A percentile compares a stretch with the other conserved stretches of the same genome.
phyloP scores from a whole-genome alignment of 164 flowering plant species.

The Magnolia kwangsiensis region DNA sequence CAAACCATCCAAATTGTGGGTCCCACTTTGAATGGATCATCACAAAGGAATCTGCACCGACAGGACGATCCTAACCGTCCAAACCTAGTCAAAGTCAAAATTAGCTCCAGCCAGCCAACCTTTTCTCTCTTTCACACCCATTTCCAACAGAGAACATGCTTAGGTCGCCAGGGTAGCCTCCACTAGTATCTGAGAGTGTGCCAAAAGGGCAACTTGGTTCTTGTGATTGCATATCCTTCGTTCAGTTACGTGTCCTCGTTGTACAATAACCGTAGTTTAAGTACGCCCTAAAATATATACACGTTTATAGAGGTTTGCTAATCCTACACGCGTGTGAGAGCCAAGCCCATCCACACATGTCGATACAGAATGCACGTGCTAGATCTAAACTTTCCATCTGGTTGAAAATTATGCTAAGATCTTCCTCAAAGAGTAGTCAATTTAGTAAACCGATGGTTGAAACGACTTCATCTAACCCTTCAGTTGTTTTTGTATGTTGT shows the following conservation, averaged over 20 bases:
- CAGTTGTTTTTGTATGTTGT: neutral
- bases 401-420: too few relatives aligned
- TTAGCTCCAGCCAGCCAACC: neutral
- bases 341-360: too few relatives aligned
- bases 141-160: neutral
- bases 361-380: too few relatives aligned
- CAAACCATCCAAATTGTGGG: neutral
- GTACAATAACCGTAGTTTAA: neutral
- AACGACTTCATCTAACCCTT: neutral
- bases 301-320: too few relatives aligned
- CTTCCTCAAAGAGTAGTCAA: neutral
- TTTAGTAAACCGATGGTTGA: neutral
- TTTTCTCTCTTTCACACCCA: neutral
- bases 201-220: conserved; percentile 15
- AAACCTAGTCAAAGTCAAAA: neutral
- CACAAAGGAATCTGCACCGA: neutral
- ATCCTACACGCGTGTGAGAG: too few relatives aligned
- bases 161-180: conserved; percentile 3
- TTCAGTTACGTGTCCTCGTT: neutral
- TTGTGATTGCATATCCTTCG: neutral
- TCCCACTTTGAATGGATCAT: neutral
- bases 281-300: too few relatives aligned
- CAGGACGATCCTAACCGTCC: neutral
- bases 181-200: conserved; percentile 21
- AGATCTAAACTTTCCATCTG: too few relatives aligned